Evolutionary conservation across 2,329 filamentous ascomycete genomes (phyloP), one percentile per base, ranked within the genome.

Genomic region (Botrytis sinoallii): DNA sequence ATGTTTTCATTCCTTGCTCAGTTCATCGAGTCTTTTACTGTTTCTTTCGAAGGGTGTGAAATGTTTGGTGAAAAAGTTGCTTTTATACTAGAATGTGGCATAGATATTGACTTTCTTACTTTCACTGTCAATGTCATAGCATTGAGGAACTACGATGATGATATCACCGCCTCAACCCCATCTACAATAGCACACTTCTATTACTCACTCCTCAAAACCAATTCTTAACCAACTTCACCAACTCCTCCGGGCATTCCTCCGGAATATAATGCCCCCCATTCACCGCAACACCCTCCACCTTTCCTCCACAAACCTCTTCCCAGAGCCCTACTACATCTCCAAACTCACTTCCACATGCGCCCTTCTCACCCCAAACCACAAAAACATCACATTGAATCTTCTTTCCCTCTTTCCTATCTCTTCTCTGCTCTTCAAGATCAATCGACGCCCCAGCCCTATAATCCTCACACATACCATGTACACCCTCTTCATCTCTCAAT

Each of bases 391-490:
- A 84, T 25, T 79, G 76, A 8, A 89, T 83, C 79, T 83, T 83
- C 74, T 81, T 82, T 0, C 85, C 85, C 1, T 80, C 78, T 10
- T 81, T 77, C 67, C 85, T 74, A 78, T 89, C 87, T 32, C 81
- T 79, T 73, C 83, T 82, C 59, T 86, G 83, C 77, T 86, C 84
- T 2, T 87, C 85, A 8, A 89, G 77, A 79, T 90, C 88, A 38
- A 87, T 77, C 0, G 83, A 85, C 22, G 85, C 86, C 8, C 83
- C 83, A 0, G 88, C 88, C 18, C 86, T 81, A 74, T 90, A 90
- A 76, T 90, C 88, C 75, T 89, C 84, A 74, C 87, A 88, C 81
- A 85, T 86, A 0, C 83, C 84, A 74, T 85, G 83, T 18, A 89
- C 83, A 0, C 83, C 80, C 0, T 79, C 81, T 2, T 80, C 78